Conservation (phyloP, 345 rosid genomes). For the Nephelium lappaceum region DNA sequence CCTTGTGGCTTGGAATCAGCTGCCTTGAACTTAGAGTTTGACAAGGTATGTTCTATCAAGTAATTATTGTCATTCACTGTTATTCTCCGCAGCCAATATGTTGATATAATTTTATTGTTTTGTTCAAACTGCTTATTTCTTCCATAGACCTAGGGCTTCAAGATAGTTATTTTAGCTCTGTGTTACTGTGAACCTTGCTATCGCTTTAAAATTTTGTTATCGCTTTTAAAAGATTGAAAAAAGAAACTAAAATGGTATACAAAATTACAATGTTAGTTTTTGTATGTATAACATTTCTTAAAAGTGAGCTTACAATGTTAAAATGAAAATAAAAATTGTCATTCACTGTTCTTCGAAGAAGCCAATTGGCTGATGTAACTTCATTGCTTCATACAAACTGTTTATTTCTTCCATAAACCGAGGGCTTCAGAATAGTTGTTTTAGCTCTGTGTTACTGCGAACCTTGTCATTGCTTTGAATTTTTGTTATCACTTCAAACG, state of each 20-base stretch:
- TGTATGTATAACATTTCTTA: neutral
- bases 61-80: neutral
- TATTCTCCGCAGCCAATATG: neutral
- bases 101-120: neutral
- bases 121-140: neutral
- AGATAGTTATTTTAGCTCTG: neutral
- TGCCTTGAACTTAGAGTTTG: constrained; percentile 82
- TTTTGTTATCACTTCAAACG: neutral
- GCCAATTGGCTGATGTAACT: neutral
- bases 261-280: neutral
- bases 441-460: neutral
- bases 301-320: neutral
- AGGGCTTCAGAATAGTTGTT: neutral
- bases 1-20: constrained; percentile 77
- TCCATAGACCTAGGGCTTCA: neutral
- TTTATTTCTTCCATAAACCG: neutral
- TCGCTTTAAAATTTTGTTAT: neutral
- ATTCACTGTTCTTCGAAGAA: neutral
- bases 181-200: neutral
- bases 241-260: neutral
- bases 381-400: neutral
- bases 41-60: constrained; percentile 59
- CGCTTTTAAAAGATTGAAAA: neutral
- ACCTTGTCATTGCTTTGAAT: neutral
- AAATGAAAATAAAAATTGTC: neutral